phyloP scores from a whole-genome alignment of 306 rosid species.

The Adenanthera pavonina region DNA sequence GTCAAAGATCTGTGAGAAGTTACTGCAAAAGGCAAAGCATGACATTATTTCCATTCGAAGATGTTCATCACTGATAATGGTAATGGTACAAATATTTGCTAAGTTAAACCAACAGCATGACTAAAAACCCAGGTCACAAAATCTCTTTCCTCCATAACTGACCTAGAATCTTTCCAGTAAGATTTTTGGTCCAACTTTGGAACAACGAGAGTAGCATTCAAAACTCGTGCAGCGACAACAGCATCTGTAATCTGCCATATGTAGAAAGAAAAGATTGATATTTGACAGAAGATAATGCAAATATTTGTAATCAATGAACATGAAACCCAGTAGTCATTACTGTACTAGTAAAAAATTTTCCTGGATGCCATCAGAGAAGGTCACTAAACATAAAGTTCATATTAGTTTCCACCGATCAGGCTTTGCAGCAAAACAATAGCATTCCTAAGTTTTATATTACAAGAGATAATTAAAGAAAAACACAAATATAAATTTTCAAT shows the following conservation, averaged over 20 bases:
- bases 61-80: constrained; percentile 15
- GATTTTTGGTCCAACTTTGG: constrained; percentile 95
- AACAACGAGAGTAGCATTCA: constrained; percentile 94
- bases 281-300: constrained; percentile 35
- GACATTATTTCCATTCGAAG: constrained; percentile 10
- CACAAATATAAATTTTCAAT: background rate
- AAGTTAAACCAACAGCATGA: constrained; percentile 18
- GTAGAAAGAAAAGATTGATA: constrained; percentile 39
- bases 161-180: constrained; percentile 98
- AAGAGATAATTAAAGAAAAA: background rate
- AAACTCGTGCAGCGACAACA: constrained; percentile 92
- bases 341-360: constrained; percentile 4
- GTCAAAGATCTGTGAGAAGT: constrained; percentile 95
- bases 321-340: constrained; percentile 24
- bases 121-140: too few species aligned
- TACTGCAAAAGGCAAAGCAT: constrained; percentile 67
- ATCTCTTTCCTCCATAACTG: constrained; percentile 37
- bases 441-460: constrained; percentile 12
- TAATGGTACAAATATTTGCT: constrained; percentile 4
- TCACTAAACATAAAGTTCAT: constrained; percentile 10
- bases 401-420: constrained; percentile 22
- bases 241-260: constrained; percentile 92
- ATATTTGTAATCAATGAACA: constrained; percentile 33
- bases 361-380: background rate
- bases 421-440: constrained; percentile 31